Base-by-base conservation (phyloP, 2,329 filamentous ascomycete genomes). In the Sclerotinia spermophila region DNA sequence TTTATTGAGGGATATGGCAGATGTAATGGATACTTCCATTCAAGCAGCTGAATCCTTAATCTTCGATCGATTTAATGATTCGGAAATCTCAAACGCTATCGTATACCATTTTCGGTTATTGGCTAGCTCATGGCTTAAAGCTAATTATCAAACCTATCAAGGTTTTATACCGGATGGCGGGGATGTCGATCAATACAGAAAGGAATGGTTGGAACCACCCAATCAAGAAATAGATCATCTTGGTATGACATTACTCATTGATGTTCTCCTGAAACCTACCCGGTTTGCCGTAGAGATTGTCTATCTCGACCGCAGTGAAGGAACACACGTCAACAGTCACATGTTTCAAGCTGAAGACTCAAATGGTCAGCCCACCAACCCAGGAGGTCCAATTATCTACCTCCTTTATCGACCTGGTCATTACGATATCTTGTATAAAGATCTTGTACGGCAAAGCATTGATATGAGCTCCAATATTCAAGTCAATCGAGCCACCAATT, bases 391-490 rank as follows among this genome's bases (percentile, higher is more conserved):
- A 38, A 83, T 86, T 44, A 86, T 90, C 48, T 83, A 87, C 75
- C 82, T 86, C 72, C 85, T 85, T 78, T 94, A 82, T 86, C 89
- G 83, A 79, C 96, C 83, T 56, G 93, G 93, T 72, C 96, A 98
- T 81, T 99, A 98, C 81, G 96, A 98, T 80, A 90, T 99, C 72
- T 86, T 98, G 45, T 99, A 99, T 83, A 90, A 88, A 79, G 83
- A 85, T 69, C 71, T 77, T 66, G 42, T 74, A 53, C 68, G 66
- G 44, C 72, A 75, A 62, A 64, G 73, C 15, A 53, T 75, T n/a
- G 65, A 68, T 72, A 77, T 78, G 65, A 73, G 77, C 17, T 78
- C 80, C 72, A 78, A 76, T 48, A 73, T 89, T 59, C 86, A 87
- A 74, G 85, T 90, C 60, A 83, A 88, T 75, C 82, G 86, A 35